Conservation (phyloP, 208 protist species). For the Naegleria lovaniensis region DNA sequence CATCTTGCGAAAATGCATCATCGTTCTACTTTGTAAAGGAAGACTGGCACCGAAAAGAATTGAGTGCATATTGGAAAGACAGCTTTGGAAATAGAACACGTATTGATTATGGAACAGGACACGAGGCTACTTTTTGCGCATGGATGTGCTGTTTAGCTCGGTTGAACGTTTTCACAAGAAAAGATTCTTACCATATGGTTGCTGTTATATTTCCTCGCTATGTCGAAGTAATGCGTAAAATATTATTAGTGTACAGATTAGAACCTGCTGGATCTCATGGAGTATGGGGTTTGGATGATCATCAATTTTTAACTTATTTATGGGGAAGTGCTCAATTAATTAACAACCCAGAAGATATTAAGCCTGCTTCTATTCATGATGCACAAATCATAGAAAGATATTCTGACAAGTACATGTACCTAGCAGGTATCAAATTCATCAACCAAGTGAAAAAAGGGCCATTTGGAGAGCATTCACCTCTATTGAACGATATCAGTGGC, state of each 20-base stretch:
- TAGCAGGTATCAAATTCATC: constrained; percentile 59
- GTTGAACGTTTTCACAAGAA: constrained; percentile 53
- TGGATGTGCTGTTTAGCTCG: constrained; percentile 77
- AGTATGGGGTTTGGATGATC: constrained; percentile 98
- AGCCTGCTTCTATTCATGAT: constrained; percentile 23
- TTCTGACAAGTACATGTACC: constrained; percentile 61
- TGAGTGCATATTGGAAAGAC: constrained; percentile 78
- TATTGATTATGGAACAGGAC: constrained; percentile 98
- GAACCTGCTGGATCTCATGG: constrained; percentile 95
- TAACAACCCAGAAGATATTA: constrained; percentile 48
- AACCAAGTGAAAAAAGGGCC: constrained; percentile 45
- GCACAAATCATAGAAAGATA: constrained; percentile 31
- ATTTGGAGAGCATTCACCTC: constrained; percentile 82
- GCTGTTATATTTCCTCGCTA: constrained; percentile 82
- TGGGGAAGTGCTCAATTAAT: constrained; percentile 90
- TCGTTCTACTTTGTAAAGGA: background rate
- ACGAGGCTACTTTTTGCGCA: constrained; percentile 93
- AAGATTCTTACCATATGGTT: constrained; percentile 66
- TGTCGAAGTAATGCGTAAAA: constrained; percentile 72
- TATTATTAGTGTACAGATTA: constrained; percentile 72
- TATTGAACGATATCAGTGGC: constrained; percentile 78
- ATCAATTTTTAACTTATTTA: constrained; percentile 95
- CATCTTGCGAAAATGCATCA: background rate
- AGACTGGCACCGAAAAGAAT: constrained; percentile 51
- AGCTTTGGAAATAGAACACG: constrained; percentile 87